Percentiles rank a stretch among this genome's conserved stretches.
Conservation (phyloP, 208 protist species). For the Acanthamoeba lenticulata region DNA sequence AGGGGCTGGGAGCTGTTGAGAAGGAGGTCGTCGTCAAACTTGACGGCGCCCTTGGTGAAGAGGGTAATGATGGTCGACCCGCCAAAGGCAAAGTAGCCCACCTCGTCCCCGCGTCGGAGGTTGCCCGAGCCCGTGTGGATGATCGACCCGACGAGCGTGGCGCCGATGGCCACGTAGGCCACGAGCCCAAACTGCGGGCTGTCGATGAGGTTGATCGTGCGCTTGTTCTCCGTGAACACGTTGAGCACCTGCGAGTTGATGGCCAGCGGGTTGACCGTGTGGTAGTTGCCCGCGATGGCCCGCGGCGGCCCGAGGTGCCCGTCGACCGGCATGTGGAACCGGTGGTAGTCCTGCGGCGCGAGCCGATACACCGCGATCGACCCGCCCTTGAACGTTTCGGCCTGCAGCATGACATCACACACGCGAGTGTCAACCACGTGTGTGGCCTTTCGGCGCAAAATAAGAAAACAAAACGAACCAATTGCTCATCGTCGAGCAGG, state of each 20-base stretch:
- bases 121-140: constrained; percentile 63
- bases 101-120: constrained; percentile 83
- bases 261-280: constrained; percentile 81
- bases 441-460: neutral
- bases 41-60: constrained; percentile 79
- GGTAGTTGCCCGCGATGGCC: constrained; percentile 52
- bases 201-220: constrained; percentile 78
- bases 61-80: constrained; percentile 86
- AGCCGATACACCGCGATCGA: constrained; percentile 71
- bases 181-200: constrained; percentile 83
- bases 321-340: constrained; percentile 83
- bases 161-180: constrained; percentile 73
- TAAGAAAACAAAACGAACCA: neutral
- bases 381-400: constrained; percentile 24
- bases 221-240: constrained; percentile 87
- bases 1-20: constrained; percentile 75
- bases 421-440: neutral
- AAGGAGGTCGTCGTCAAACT: constrained; percentile 84
- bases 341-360: constrained; percentile 88
- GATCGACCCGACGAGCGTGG: constrained; percentile 87
- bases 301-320: constrained; percentile 70
- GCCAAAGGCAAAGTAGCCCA: constrained; percentile 89
- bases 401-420: neutral
- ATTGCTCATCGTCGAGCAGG: constrained; percentile 46
- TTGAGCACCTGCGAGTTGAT: constrained; percentile 78